phyloP scores from a whole-genome alignment of 768 basidiomycete genomes.

The Terana coerulea region DNA sequence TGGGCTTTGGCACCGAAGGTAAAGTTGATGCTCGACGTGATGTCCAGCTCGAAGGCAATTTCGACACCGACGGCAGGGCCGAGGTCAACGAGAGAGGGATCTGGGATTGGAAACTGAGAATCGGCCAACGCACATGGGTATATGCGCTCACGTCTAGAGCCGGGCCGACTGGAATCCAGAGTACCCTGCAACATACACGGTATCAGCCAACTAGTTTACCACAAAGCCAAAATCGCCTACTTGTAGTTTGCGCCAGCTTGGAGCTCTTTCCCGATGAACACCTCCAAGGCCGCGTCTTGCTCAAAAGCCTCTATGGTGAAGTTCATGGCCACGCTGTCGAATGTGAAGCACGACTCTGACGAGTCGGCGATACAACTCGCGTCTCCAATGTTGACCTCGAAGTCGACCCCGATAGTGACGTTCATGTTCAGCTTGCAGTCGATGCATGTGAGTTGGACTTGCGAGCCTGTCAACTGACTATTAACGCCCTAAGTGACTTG shows the following conservation, averaged over 20 bases:
- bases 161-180: neutral
- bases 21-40: conserved; percentile 6
- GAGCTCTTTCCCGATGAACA: neutral
- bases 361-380: neutral
- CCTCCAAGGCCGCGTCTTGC: conserved; percentile 4
- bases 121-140: neutral
- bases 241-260: neutral
- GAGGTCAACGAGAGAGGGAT: conserved; percentile 2
- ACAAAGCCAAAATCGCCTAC: neutral
- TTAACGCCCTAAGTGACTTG: neutral
- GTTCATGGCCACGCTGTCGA: conserved; percentile 7
- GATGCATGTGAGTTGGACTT: conserved; percentile 4
- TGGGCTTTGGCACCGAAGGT: conserved; percentile 6
- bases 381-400: conserved; percentile 1
- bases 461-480: conserved; percentile 1
- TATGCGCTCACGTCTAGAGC: neutral
- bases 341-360: conserved; percentile 2
- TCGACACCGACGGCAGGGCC: conserved; percentile 5
- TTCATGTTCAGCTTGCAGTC: conserved; percentile 5
- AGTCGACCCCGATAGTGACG: conserved; percentile 8
- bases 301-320: conserved; percentile 7
- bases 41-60: conserved; percentile 8
- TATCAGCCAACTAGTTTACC: no score
- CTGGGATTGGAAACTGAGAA: neutral
- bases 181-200: neutral